phyloP scores from a whole-genome alignment of 331 rosid species.

The Cucumis variabilis region DNA sequence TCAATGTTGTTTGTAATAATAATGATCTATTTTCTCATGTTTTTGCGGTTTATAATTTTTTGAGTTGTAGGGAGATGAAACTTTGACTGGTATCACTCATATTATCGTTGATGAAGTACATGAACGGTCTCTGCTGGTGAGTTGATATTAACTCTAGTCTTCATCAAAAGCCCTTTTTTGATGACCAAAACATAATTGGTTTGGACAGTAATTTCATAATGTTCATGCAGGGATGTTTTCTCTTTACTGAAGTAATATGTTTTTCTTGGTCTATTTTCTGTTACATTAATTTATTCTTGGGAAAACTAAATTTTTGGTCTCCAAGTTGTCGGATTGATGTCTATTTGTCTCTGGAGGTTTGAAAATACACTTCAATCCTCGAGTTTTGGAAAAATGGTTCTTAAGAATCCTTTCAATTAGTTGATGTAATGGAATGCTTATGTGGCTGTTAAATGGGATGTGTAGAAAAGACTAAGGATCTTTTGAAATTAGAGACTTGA shows the following conservation, averaged over 20 bases:
- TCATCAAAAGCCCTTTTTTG: neutral
- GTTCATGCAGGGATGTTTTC: neutral
- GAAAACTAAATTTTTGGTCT: neutral
- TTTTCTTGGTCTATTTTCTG: neutral
- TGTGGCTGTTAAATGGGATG: neutral
- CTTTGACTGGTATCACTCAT: conserved; percentile 83
- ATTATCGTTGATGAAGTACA: conserved; percentile 98
- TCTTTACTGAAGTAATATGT: neutral
- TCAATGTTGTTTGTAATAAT: neutral
- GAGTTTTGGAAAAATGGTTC: neutral
- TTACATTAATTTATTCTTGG: neutral
- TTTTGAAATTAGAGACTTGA: neutral
- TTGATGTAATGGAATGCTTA: neutral
- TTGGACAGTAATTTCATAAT: neutral
- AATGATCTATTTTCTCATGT: neutral
- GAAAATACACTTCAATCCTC: neutral
- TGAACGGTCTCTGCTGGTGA: conserved; percentile 94
- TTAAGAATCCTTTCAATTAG: neutral
- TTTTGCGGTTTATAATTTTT: conserved; percentile 17
- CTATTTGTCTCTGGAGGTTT: neutral
- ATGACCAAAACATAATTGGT: neutral
- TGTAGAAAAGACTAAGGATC: neutral
- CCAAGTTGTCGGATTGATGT: neutral
- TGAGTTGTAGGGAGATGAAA: conserved; percentile 74
- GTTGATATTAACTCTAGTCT: conserved; percentile 37